phyloP scores from a whole-genome alignment of 805 yeast genomes.

The Saccharomycopsis babjevae region DNA sequence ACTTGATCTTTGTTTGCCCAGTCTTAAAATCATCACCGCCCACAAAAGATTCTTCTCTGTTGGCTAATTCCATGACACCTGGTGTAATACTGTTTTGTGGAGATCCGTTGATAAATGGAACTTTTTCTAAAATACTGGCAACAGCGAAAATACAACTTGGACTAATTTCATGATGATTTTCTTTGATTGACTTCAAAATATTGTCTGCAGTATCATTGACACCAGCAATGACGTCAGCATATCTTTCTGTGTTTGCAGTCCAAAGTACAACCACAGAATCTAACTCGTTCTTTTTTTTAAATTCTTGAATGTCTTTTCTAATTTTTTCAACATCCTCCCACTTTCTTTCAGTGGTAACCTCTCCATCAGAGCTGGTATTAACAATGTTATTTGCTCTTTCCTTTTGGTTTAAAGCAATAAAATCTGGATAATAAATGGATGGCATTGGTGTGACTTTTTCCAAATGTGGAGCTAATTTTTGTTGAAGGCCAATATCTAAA shows the following conservation, averaged over 20 bases:
- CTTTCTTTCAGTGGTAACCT: conserved; percentile 48
- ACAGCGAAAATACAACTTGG: conserved; percentile 94
- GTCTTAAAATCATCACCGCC: conserved; percentile 97
- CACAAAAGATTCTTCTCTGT: conserved; percentile 59
- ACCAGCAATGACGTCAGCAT: conserved; percentile 63
- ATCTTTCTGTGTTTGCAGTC: conserved; percentile 97
- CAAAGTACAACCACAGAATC: conserved; percentile 87
- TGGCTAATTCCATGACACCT: conserved; percentile 86
- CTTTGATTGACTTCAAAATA: conserved; percentile 61
- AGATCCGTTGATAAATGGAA: conserved; percentile 90
- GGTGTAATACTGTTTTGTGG: conserved; percentile 98
- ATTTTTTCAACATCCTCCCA: conserved; percentile 86
- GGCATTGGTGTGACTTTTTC: conserved; percentile 58
- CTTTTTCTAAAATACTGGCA: conserved; percentile 79
- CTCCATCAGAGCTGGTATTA: conserved; percentile 44
- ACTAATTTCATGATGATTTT: conserved; percentile 72
- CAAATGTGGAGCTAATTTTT: conserved; percentile 58
- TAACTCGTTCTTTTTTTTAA: conserved; percentile 59
- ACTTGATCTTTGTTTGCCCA: conserved; percentile 92
- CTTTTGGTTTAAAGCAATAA: conserved; percentile 89
- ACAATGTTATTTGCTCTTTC: conserved; percentile 84
- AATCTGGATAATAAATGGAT: conserved; percentile 90
- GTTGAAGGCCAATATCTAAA: conserved; percentile 75
- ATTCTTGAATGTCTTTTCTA: conserved; percentile 72
- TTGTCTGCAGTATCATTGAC: conserved; percentile 86